These are phyloP conservation scores for Pseudogymnoascus sp. DNA, from an alignment of 2,329 filamentous ascomycete genomes.

Conservation along the genomic window DNA sequence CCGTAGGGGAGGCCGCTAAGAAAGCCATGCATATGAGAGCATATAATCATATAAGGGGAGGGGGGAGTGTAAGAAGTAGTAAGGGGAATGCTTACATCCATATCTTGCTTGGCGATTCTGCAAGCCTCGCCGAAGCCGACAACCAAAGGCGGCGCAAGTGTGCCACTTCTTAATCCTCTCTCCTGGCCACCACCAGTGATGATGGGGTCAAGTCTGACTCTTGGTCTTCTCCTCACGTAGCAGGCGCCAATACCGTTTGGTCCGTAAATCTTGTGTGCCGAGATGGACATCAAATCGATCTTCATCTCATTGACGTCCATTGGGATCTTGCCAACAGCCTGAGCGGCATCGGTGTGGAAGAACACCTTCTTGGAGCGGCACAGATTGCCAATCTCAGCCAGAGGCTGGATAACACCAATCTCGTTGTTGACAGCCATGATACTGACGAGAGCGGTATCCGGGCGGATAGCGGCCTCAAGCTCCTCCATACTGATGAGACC, in stretches of 20 bases:
- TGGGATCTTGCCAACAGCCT: conserved; percentile 97
- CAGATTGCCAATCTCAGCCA: conserved; percentile 86
- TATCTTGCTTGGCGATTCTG: conserved; percentile 80
- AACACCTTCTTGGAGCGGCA: conserved; percentile 90
- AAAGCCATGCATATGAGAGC: conserved; percentile 86
- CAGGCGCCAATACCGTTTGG: conserved; percentile 96
- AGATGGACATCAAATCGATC: conserved; percentile 97
- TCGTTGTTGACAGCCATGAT: conserved; percentile 99
- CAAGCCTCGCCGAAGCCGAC: conserved; percentile 96
- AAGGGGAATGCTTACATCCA: conserved; percentile 59
- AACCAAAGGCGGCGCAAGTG: conserved; percentile 76
- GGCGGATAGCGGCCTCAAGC: conserved; percentile 79
- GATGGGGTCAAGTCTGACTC: conserved; percentile 89
- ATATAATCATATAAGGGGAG: conserved; percentile 59
- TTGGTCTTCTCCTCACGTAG: conserved; percentile 83
- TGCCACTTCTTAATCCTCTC: conserved; percentile 87
- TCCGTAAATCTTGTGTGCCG: conserved; percentile 96
- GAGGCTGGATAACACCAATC: conserved; percentile 95
- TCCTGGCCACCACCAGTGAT: conserved; percentile 96
- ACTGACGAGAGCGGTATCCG: conserved; percentile 85
- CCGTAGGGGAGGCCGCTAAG: conserved; percentile 53
- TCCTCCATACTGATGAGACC: conserved; percentile 79
- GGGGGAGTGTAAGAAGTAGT: conserved; percentile 12
- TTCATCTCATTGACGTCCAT: conserved; percentile 97
- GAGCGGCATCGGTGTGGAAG: conserved; percentile 94